Percentiles rank a stretch among this genome's conserved stretches.
phyloP scores from a whole-genome alignment of 306 rosid genomes.

The Cyclanthera cordifolia region DNA sequence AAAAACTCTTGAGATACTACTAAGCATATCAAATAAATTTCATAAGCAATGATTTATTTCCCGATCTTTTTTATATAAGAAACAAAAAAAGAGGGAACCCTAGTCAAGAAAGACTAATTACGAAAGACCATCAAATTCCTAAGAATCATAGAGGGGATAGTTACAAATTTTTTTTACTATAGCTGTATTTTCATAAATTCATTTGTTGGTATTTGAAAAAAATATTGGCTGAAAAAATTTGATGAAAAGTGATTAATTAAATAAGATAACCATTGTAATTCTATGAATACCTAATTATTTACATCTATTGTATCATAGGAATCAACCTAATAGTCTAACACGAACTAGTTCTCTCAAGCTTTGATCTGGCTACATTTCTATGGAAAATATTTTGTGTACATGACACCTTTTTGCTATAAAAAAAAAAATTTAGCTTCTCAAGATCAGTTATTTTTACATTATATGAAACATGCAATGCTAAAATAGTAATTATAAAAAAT shows the following conservation, averaged over 20 bases:
- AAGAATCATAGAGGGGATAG: too few relatives aligned
- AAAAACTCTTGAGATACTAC: background rate
- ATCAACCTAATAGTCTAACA: slow-evolving; percentile 1
- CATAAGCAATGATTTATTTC: background rate
- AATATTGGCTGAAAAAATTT: slow-evolving; percentile 1
- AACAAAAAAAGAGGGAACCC: too few relatives aligned
- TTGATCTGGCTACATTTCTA: background rate
- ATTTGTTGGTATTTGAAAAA: background rate
- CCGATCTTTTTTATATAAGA: background rate
- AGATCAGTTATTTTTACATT: background rate
- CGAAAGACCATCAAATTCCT: too few relatives aligned
- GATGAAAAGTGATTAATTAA: background rate
- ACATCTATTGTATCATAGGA: background rate
- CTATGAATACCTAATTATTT: background rate
- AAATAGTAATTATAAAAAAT: background rate
- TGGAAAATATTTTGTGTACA: background rate
- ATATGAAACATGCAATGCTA: background rate
- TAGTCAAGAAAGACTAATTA: too few relatives aligned
- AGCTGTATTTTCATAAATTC: background rate
- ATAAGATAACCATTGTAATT: background rate
- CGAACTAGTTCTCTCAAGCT: background rate
- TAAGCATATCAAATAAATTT: background rate
- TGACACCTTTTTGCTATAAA: background rate
- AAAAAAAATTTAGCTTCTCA: background rate
- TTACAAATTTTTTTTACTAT: too few relatives aligned